Base-by-base conservation (phyloP, 108 stramenopile species). In the Discostella stelligeroides region DNA sequence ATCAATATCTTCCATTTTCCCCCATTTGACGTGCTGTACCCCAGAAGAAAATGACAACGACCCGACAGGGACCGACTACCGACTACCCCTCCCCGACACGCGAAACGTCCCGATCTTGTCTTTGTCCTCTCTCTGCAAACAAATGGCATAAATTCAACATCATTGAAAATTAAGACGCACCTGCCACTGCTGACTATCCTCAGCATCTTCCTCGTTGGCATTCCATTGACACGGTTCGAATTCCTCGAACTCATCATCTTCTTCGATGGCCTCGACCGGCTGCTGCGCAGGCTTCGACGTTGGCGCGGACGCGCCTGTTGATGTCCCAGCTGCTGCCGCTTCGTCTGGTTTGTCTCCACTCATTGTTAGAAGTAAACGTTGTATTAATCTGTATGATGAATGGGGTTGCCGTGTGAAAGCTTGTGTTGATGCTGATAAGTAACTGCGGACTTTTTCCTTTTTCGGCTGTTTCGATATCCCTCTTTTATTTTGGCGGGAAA, bases 211-310 rank as follows among this genome's bases (percentile, higher is more conserved):
- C 27, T 92, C 94, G 7, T 75, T 61, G 29, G 77, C 76, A 40
- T 86, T 87, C 96, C 96, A 96, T 40, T 87, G 76, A 59, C 89
- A 86, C 25, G 80, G 86, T 60, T 90, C 87, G 62, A 96, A 96
- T 72, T 96, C 96, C 71, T 96, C 96, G 63, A 97, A 97, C 67
- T 95, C 94, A 60, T 97, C 94, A 60, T 97, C 96, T 66, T 97
- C 96, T 72, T 97, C 96, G 59, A 97, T 92, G 21, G 93, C 93
- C 66, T 93, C 92, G n/a, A 83, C 66, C 20, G 78, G 60, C 12
- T 63, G 61, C 2, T 51, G 47, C 25, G 75, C 49, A 3, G 76
- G 45, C 14, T 72, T n/a, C 6, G 71, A 65, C 1, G 68, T 58
- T 27, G 76, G 49, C 38, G 63, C 49, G 40, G 75, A n/a, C n/a